Base-by-base conservation (phyloP, 306 rosid species). In the Fagus sylvatica region DNA sequence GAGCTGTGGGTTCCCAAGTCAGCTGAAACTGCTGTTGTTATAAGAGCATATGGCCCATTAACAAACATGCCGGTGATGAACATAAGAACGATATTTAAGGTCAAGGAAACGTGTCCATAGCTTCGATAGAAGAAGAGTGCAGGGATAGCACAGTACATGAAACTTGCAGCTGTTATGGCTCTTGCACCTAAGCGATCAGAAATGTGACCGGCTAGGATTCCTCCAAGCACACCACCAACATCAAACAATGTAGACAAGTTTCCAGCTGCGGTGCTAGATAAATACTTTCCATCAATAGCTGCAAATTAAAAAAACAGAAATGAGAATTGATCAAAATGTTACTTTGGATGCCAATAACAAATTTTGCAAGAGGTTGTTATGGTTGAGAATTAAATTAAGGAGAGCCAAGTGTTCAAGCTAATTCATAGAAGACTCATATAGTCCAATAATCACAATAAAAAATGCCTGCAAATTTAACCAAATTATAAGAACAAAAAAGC, bases 91-190 rank as follows among this genome's bases (percentile, higher is more conserved):
- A 85, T 79, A 57, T 96, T 96, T 6, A 86, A 1, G 15, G 84
- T 40, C 78, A 96, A 78, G 6, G 99, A 96, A 17, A 80, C 17
- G 7, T 90, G 91, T 11, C 99, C 98, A 0, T 90, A 93, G 69
- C 84, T 85, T 74, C 99, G 82, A 66, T 93, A 96, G 75, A 88
- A 91, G 87, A 81, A 96, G 78, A 96, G 94, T 1, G 98, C 96
- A 0, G 99, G 99, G 43, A 96, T 96, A 17, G 99, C 96, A 86
- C 98, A 93, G 75, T 96, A 96, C 99, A 90, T 96, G 90, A 96
- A 96, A 89, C 98, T 93, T 39, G 99, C 98, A 51, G 98, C 99
- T 48, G 99, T 96, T 75, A 91, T 91, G 37, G 99, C 99, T 85
- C 99, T 87, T n/a, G 97, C 99, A 7, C 74, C 77, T 75, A 96